Base-by-base conservation (phyloP, 768 basidiomycete species). In the Hortiboletus campestris region DNA sequence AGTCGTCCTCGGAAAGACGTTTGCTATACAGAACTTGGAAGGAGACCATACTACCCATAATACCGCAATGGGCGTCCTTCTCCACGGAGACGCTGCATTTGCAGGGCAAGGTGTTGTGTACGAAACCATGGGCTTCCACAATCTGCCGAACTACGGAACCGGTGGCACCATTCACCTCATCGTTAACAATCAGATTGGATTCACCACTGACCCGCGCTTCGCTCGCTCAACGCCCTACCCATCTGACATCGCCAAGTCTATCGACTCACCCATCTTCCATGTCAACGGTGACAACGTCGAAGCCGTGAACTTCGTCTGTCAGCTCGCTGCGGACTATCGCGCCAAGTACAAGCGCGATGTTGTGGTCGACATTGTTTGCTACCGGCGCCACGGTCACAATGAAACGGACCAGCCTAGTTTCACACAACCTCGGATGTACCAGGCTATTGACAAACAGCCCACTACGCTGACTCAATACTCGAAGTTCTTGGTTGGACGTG, bases 301-400 rank as follows among this genome's bases (percentile, higher is more conserved):
- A 74, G 96, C 96, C 20, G 94, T 99, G 72, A 98, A 91, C 72
- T 99, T 95, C 68, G 96, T 99, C 39, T 96, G 93, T 75, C 94
- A 96, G 67, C 86, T 99, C 53, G 97, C 96, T 28, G 96, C 96
- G 31, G 96, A 99, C 72, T 99, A 93, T 76, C 88, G 96, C 47
- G 94, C 96, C 62, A 96, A 94, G 75, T 99, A 87, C 82, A 97
- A 96, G 82, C 95, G 91, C 78, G 97, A 99, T 70, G 96, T 99
- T 59, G 96, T 99, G 66, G 76, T 99, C 58, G 96, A 99, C 73
- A 93, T 99, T 54, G 95, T 99, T 54, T 99, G 97, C 76, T 99
- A 98, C 78, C 91, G 97, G 60, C 93, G 94, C 51, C 86, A 98
- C 69, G 97, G 97, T n/a, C 97, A 99, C 77, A 99, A 99, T 73